Evolutionary conservation across 176 grass and related monocot species (phyloP), one percentile per base, ranked within the genome.

Genomic region (Carex parvula): DNA sequence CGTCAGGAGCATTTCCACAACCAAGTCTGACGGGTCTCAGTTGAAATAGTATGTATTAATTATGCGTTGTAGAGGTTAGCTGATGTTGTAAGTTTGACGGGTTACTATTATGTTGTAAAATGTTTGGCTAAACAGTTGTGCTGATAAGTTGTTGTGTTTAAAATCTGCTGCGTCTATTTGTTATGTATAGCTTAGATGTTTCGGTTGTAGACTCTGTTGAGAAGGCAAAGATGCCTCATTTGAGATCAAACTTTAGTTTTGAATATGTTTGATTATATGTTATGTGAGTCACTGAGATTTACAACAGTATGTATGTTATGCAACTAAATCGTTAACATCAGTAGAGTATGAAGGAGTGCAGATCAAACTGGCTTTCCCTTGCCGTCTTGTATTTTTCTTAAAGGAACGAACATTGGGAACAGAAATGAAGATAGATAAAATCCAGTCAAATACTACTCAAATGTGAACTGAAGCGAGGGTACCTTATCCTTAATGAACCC

Each of bases 11-110:
- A 39, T 81, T 72, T 60, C 88, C 42, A 44, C 87, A 12, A 11
- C 18, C 54, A 93, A 88, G 65, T 79, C 89, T 2, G 92, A 97
- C 68, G 84, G 89, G 18, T 89, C 80, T 22, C 80, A 64, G 82
- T 83, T 88, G 16, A 92, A 89, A 33, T 95, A 68, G 17, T 4
- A n/a, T 8, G 17, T 26, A 6, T 15, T 80, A 29, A 81, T 52
- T 35, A 78, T 1, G 52, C 64, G 60, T 21, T 77, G 12, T 82
- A 82, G 21, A 56, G 70, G 35, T 24, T 70, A 73, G 55, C 60
- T 87, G 64, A 56, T 92, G 70, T 61, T 83, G 41, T 58, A 80
- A 78, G 65, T 69, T 92, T 70, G 85, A 72, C 20, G 53, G 26
- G 21, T 65, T 65, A 52, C 16, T 74, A 70, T 67, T 17, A 73